Conservation (phyloP, 1,139 yeast genomes). For the Yamadazyma mexicana region DNA sequence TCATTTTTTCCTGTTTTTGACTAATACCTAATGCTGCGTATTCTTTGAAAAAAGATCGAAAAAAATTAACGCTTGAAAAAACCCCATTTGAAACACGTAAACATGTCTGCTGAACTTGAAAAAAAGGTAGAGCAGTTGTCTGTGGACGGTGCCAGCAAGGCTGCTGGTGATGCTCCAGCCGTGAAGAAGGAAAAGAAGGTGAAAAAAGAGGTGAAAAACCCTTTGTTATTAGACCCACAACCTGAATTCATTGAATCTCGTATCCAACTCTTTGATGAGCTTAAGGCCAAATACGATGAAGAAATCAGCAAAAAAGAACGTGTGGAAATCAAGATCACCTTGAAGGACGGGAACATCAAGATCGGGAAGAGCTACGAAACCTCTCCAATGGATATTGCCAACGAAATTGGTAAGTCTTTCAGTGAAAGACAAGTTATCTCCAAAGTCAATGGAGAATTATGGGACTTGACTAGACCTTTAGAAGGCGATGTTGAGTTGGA, state of each 20-base stretch:
- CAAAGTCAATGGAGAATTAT: conserved; percentile 82
- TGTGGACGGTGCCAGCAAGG: conserved; percentile 27
- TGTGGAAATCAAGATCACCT: conserved; percentile 68
- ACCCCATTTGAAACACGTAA: background rate
- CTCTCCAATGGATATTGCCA: conserved; percentile 83
- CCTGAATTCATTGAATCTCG: conserved; percentile 83
- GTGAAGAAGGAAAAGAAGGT: conserved; percentile 23
- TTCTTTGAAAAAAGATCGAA: conserved; percentile 1
- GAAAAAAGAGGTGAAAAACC: conserved; percentile 31
- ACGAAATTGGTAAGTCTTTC: conserved; percentile 78
- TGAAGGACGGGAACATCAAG: conserved; percentile 82
- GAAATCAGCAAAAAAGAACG: conserved; percentile 62
- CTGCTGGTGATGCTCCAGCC: conserved; percentile 9
- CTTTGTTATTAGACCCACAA: conserved; percentile 66
- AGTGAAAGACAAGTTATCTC: conserved; percentile 86
- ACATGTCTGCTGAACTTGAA: conserved; percentile 13
- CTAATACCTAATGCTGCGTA: conserved; percentile 1
- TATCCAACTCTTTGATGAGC: conserved; percentile 72
- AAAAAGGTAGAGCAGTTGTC: conserved; percentile 30
- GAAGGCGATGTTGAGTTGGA: conserved; percentile 73
- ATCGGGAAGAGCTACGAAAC: conserved; percentile 89
- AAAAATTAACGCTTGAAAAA: background rate
- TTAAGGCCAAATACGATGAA: conserved; percentile 77
- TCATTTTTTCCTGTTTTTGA: background rate
- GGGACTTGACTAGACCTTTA: conserved; percentile 96